Conservation (phyloP, 2,329 filamentous ascomycete genomes). For the Botrytis hyacinthi region DNA sequence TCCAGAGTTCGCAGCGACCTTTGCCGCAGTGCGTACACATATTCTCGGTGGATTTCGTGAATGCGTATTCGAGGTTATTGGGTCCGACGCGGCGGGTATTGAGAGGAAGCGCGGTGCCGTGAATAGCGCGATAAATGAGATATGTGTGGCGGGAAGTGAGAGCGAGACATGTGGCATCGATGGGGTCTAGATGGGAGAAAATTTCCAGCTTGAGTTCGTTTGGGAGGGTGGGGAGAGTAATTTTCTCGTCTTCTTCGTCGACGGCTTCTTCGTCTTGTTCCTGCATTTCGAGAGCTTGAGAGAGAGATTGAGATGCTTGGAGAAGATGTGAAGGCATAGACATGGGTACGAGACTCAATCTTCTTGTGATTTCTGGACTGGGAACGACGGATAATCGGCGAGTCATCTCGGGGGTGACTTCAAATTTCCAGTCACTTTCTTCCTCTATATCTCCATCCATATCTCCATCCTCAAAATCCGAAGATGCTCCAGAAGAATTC, state of each 20-base stretch:
- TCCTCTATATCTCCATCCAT: not conserved
- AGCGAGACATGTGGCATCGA: constrained; percentile 62
- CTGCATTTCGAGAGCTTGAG: constrained; percentile 30
- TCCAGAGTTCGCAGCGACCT: constrained; percentile 60
- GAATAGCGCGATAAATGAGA: constrained; percentile 55
- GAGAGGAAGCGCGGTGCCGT: constrained; percentile 53
- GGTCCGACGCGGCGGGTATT: constrained; percentile 57
- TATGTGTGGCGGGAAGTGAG: constrained; percentile 59
- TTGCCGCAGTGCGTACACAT: constrained; percentile 63
- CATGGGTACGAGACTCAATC: constrained; percentile 18
- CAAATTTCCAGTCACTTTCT: constrained; percentile 9
- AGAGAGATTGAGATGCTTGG: constrained; percentile 18
- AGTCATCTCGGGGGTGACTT: constrained; percentile 19
- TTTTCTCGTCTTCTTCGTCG: constrained; percentile 3
- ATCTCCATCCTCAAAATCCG: constrained; percentile 11
- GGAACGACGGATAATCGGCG: constrained; percentile 22
- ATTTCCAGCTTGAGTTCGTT: constrained; percentile 59
- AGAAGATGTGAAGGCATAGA: constrained; percentile 3
- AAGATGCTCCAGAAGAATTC: constrained; percentile 17
- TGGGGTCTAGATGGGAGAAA: constrained; percentile 62
- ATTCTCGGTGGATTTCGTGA: constrained; percentile 59
- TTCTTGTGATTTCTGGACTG: constrained; percentile 27
- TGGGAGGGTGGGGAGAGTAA: constrained; percentile 44
- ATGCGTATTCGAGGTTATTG: constrained; percentile 63
- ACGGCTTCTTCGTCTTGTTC: constrained; percentile 28